Conservation (phyloP, 2,329 filamentous ascomycete species). For the Aspergillus latus region DNA sequence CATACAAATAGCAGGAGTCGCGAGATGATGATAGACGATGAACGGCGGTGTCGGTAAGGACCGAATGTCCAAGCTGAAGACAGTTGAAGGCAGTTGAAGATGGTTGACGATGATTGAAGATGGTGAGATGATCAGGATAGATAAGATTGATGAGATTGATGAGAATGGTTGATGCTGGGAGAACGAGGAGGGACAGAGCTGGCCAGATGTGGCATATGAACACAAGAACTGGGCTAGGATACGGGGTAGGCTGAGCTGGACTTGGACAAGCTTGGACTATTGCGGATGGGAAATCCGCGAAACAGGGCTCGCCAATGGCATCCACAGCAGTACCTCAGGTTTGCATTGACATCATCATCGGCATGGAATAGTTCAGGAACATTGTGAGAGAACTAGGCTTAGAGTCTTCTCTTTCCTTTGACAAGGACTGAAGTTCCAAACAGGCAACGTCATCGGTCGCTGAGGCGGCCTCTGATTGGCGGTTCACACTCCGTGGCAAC, state of each 20-base stretch:
- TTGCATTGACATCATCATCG: not conserved
- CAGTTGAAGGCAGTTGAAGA: too few relatives aligned
- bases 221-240: not conserved
- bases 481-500: not conserved
- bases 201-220: not conserved
- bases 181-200: not conserved
- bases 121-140: not conserved
- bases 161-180: not conserved
- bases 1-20: not conserved
- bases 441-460: not conserved
- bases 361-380: not conserved
- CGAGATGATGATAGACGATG: not conserved
- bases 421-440: not conserved
- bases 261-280: not conserved
- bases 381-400: not conserved
- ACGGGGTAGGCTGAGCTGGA: not conserved
- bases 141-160: not conserved
- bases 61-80: not conserved
- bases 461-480: not conserved
- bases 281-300: not conserved
- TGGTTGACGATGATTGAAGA: too few relatives aligned
- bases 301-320: not conserved
- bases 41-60: not conserved
- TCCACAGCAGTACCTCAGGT: not conserved
- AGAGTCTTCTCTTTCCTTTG: too few relatives aligned